Evolutionary conservation across 2,329 filamentous ascomycete genomes (phyloP).

Genomic region (Diaporthe australafricana): DNA sequence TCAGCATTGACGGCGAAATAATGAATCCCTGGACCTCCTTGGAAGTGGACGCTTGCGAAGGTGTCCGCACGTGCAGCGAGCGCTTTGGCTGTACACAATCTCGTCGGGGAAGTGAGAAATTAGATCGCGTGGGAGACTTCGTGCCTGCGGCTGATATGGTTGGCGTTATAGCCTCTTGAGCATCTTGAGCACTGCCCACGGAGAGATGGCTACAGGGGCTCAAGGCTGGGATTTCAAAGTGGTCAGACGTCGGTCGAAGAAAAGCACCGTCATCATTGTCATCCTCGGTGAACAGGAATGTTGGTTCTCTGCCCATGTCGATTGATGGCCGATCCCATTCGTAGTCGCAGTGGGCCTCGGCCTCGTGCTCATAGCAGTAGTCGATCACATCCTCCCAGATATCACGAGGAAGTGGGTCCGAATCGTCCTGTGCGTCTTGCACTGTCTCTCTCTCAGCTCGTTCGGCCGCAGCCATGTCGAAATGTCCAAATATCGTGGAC

Average conservation of each 20-base stretch:
- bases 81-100: conserved; percentile 46
- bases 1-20: conserved; percentile 71
- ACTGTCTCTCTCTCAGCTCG: conserved; percentile 45
- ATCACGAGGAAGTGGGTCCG: conserved; percentile 52
- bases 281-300: conserved; percentile 32
- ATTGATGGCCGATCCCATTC: conserved; percentile 71
- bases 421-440: conserved; percentile 41
- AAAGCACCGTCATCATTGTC: conserved; percentile 35
- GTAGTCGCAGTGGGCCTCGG: conserved; percentile 74
- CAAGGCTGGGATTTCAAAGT: conserved; percentile 58
- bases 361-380: conserved; percentile 77
- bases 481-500: conserved; percentile 63
- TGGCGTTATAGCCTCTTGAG: conserved; percentile 58
- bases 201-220: conserved; percentile 58
- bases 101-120: conserved; percentile 63
- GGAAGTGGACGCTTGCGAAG: conserved; percentile 65
- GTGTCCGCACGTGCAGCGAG: conserved; percentile 51
- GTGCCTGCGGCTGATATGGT: conserved; percentile 49
- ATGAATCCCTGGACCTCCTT: conserved; percentile 70
- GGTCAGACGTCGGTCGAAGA: conserved; percentile 41
- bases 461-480: conserved; percentile 54
- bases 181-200: conserved; percentile 45
- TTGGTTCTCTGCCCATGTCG: conserved; percentile 53
- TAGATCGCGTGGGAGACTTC: conserved; percentile 56
- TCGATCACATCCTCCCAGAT: conserved; percentile 79